Conservation (phyloP, 116 monocot species). For the Zostera marina region DNA sequence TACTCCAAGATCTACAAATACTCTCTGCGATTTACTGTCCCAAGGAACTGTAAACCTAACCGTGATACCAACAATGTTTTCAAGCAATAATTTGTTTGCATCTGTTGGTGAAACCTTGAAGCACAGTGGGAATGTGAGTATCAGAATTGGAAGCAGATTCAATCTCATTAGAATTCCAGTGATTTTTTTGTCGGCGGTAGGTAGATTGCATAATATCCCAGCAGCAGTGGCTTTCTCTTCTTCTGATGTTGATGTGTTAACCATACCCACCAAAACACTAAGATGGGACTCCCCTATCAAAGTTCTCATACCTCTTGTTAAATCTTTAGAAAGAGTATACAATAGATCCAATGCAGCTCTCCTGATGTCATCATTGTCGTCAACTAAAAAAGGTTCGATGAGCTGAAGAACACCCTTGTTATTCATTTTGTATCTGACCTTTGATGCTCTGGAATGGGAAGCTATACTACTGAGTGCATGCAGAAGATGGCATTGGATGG, state of each 20-base stretch:
- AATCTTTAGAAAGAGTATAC: slow-evolving; percentile 45
- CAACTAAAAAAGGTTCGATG: slow-evolving; percentile 39
- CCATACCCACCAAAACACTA: slow-evolving; percentile 25
- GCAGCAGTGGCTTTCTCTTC: slow-evolving; percentile 45
- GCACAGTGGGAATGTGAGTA: slow-evolving; percentile 17
- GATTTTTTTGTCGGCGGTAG: slow-evolving; percentile 33
- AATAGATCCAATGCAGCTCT: slow-evolving; percentile 33
- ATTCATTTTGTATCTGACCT: slow-evolving; percentile 35
- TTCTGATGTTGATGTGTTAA: slow-evolving; percentile 22
- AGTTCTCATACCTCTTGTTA: slow-evolving; percentile 17
- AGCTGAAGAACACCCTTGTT: slow-evolving; percentile 44
- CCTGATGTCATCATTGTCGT: slow-evolving; percentile 26
- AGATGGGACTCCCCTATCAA: slow-evolving; percentile 38
- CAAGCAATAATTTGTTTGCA: slow-evolving; percentile 20
- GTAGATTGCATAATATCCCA: slow-evolving; percentile 55
- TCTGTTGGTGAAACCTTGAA: slow-evolving; percentile 6
- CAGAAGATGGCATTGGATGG: slow-evolving; percentile 47
- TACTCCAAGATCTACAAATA: slow-evolving; percentile 27
- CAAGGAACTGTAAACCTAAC: slow-evolving; percentile 58
- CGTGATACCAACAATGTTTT: slow-evolving; percentile 34
- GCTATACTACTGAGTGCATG: slow-evolving; percentile 51
- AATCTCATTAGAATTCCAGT: slow-evolving; percentile 32
- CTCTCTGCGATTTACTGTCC: slow-evolving; percentile 60
- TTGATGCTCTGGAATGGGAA: slow-evolving; percentile 27
- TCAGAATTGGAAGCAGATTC: slow-evolving; percentile 46